Evolutionary conservation across 176 grass and related monocot genomes (phyloP), one percentile per base, ranked within the genome.

Genomic region (Ensete glaucum): DNA sequence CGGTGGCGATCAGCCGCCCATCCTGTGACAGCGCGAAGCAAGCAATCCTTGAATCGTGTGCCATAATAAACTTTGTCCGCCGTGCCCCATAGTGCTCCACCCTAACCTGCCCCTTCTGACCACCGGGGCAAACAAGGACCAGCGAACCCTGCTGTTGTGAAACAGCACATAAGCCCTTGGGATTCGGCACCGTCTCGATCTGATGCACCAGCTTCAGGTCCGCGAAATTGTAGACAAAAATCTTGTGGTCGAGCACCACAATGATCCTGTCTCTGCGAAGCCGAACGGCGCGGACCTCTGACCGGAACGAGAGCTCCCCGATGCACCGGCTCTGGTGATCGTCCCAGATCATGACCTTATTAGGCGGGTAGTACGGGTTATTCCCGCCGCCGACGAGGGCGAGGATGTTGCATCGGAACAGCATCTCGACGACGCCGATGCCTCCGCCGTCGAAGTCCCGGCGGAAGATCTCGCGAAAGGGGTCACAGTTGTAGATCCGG

Each of bases 401-500:
- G 26, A 82, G 67, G 4, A 10, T 74, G 16, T 88, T 62, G 62
- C 4, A 63, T 17, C 21, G 12, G 74, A 71, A 43, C 74, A 88
- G 80, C 74, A 81, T 72, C 0, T 76, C 82, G 12, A 55, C 79
- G 1, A 64, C 25, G 73, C 75, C 9, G 53, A 75, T 43, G n/a
- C 24, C 87, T 3, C 91, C 88, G 1, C 83, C 84, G 0, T 84
- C 88, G 66, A 99, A 88, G 73, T 99, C 95, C 13, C 95, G 84
- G 68, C 85, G 82, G 84, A 94, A 94, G 86, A 94, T 99, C 86
- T 94, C 95, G 29, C 91, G 95, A 75, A 99, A 94, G 5, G 95
- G 95, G 85, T 99, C 88, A 72, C 95, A 99, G 62, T 94, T 99
- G 67, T 89, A 94, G 86, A 99, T 94, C 84, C 88, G 86, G 82